Conservation (phyloP, 805 yeast species). For the Myxozyma nipponensis region DNA sequence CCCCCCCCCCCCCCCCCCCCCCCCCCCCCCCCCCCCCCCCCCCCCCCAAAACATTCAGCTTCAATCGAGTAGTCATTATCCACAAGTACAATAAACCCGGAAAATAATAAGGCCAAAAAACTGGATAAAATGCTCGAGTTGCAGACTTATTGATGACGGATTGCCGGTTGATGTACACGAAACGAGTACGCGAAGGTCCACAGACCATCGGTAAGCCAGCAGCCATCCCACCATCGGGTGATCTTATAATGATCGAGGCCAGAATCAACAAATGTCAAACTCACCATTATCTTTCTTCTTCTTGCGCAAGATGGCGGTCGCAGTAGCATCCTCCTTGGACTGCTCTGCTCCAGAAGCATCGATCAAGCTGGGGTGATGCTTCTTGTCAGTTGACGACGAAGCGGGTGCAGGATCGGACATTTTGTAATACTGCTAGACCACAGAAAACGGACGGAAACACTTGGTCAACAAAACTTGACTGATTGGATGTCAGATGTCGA, state of each 20-base stretch:
- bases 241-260: neutral
- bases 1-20: too few species aligned
- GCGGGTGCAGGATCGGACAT: conserved; percentile 6
- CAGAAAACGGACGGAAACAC: too few species aligned
- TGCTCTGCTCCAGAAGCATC: conserved; percentile 66
- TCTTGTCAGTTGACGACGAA: conserved; percentile 30
- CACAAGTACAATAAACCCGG: too few species aligned
- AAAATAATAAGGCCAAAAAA: too few species aligned
- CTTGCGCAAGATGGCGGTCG: conserved; percentile 94
- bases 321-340: conserved; percentile 66
- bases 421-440: too few species aligned
- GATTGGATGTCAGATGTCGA: too few species aligned
- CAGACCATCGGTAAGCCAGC: neutral
- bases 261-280: conserved; percentile 13
- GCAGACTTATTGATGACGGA: neutral
- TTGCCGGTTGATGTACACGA: neutral
- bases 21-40: too few species aligned
- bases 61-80: too few species aligned
- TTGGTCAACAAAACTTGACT: too few species aligned
- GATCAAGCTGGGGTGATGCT: conserved; percentile 39
- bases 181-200: neutral
- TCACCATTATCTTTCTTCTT: conserved; percentile 90
- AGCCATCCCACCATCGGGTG: neutral
- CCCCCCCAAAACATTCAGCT: too few species aligned
- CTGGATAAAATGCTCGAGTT: too few species aligned